Percentiles rank a stretch among this genome's conserved stretches.
Evolutionary conservation across 257 asterid genomes (phyloP).

Genomic region (Ilex asprella): DNA sequence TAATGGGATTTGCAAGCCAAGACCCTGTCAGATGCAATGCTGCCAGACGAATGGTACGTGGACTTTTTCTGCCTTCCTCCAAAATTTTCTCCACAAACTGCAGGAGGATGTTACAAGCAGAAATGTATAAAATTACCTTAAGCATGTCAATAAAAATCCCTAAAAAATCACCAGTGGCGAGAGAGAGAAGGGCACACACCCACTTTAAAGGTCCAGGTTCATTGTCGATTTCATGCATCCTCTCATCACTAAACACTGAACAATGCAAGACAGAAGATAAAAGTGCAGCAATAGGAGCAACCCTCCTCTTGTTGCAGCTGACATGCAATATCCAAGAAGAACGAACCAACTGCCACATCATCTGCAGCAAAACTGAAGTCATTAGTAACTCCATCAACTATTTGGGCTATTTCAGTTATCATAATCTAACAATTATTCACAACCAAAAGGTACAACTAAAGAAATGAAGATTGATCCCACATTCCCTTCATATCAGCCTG

Average conservation of each 20-base stretch:
- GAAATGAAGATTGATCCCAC: conserved; percentile 4
- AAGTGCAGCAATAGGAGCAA: conserved; percentile 95
- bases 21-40: conserved; percentile 89
- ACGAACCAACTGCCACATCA: conserved; percentile 86
- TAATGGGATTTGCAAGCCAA: conserved; percentile 72
- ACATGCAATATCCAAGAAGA: conserved; percentile 87
- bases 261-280: conserved; percentile 78
- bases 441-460: not conserved
- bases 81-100: conserved; percentile 80
- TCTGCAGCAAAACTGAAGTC: conserved; percentile 26
- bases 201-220: conserved; percentile 86
- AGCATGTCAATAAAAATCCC: not conserved
- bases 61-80: conserved; percentile 92
- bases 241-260: conserved; percentile 59
- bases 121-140: conserved; percentile 3
- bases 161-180: not conserved
- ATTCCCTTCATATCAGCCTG: not conserved
- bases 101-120: conserved; percentile 17
- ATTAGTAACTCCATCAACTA: conserved; percentile 3
- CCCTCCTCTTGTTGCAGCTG: conserved; percentile 93
- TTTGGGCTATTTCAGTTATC: conserved; percentile 2
- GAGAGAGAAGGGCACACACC: conserved; percentile 37
- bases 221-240: conserved; percentile 63
- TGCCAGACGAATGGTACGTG: conserved; percentile 94
- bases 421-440: not conserved